A percentile compares a stretch with the other conserved stretches of the same genome.
phyloP scores from a whole-genome alignment of 2,329 filamentous ascomycete genomes.

The Claviceps sp. region DNA sequence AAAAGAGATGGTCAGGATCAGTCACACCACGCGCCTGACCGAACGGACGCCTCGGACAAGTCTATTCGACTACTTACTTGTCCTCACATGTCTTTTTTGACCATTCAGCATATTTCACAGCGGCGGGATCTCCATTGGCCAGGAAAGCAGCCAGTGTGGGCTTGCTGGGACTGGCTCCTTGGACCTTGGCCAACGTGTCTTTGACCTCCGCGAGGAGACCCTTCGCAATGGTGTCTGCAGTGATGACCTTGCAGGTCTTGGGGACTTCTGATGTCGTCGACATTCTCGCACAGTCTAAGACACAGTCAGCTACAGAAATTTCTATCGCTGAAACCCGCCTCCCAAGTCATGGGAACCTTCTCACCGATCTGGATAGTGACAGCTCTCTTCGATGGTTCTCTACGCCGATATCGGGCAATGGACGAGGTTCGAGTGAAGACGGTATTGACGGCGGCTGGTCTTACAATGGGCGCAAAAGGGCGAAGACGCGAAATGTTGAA shows the following conservation, averaged over 20 bases:
- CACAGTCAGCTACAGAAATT: too few relatives aligned
- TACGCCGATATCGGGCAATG: constrained; percentile 2
- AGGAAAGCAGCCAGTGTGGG: constrained; percentile 84
- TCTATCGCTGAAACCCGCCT: too few relatives aligned
- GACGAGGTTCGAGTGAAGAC: background rate
- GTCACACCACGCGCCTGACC: background rate
- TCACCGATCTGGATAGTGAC: background rate
- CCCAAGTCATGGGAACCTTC: too few relatives aligned
- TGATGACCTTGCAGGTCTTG: constrained; percentile 82
- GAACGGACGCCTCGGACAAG: background rate
- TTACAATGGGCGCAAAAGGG: background rate
- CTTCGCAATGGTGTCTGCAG: constrained; percentile 79
- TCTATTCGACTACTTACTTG: constrained; percentile 51
- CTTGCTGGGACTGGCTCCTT: constrained; percentile 37
- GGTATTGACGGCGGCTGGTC: background rate
- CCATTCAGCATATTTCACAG: constrained; percentile 90
- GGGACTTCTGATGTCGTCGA: constrained; percentile 27
- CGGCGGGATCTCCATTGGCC: constrained; percentile 81
- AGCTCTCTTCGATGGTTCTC: background rate
- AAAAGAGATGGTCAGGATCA: constrained; percentile 3
- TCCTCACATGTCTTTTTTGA: constrained; percentile 92
- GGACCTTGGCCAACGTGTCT: constrained; percentile 58
- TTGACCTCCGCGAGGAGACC: constrained; percentile 65
- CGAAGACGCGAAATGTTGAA: background rate
- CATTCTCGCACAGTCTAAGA: background rate